These are phyloP conservation scores for Polyporus tsugae DNA, from an alignment of 1,284 basidiomycete genomes.

Conservation along the genomic window DNA sequence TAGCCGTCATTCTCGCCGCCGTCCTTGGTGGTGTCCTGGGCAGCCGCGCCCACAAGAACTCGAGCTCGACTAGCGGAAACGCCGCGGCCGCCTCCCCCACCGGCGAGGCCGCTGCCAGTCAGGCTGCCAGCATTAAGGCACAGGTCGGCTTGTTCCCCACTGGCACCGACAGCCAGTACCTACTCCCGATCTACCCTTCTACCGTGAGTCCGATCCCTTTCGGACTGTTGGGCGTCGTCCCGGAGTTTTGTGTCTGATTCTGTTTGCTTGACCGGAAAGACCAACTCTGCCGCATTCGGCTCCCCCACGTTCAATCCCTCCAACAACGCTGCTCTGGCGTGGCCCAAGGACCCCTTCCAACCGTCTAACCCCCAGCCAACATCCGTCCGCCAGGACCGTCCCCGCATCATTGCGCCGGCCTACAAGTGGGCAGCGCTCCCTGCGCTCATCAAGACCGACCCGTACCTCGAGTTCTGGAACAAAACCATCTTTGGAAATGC, in stretches of 20 bases:
- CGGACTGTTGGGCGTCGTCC: background rate
- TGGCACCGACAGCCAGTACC: slow-evolving; percentile 75
- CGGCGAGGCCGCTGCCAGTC: slow-evolving; percentile 48
- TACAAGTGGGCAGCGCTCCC: slow-evolving; percentile 94
- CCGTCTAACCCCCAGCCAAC: slow-evolving; percentile 70
- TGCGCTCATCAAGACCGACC: slow-evolving; percentile 80
- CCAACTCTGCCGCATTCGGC: slow-evolving; percentile 81
- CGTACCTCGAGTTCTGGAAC: slow-evolving; percentile 93
- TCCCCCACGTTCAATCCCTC: slow-evolving; percentile 75
- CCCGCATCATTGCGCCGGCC: slow-evolving; percentile 90
- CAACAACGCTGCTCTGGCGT: slow-evolving; percentile 58
- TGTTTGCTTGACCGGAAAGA: slow-evolving; percentile 53
- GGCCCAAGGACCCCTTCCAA: slow-evolving; percentile 82
- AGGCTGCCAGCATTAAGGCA: slow-evolving; percentile 66
- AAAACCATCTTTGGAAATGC: slow-evolving; percentile 92
- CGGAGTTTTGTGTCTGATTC: background rate
- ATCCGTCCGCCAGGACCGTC: slow-evolving; percentile 79
- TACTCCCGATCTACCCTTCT: slow-evolving; percentile 87
- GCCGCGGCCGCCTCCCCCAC: slow-evolving; percentile 31
- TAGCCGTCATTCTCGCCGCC: slow-evolving; percentile 76
- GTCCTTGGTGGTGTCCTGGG: slow-evolving; percentile 86
- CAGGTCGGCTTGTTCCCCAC: slow-evolving; percentile 76
- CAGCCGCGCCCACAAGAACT: slow-evolving; percentile 58
- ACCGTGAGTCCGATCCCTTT: slow-evolving; percentile 62
- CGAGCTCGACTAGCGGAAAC: slow-evolving; percentile 34